Evolutionary conservation across 441 rosid genomes (phyloP).

Genomic region (Francoa sonchifolia): DNA sequence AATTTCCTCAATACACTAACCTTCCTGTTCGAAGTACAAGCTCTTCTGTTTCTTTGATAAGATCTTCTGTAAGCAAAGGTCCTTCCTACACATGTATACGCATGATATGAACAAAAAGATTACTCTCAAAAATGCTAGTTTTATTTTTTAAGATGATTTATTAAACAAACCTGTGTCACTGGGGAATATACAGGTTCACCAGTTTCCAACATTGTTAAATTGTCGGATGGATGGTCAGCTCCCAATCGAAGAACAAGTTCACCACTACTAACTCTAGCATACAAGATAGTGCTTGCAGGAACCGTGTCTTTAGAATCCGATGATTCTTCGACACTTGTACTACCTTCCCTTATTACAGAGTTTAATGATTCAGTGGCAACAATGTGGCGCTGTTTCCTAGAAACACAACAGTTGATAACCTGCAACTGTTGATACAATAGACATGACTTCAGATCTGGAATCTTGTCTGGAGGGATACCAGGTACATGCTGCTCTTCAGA

Average conservation of each 20-base stretch:
- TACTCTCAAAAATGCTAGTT: slow-evolving; percentile 6
- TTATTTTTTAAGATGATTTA: slow-evolving; percentile 11
- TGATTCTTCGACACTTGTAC: slow-evolving; percentile 30
- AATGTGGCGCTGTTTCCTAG: slow-evolving; percentile 52
- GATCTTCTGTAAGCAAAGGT: slow-evolving; percentile 89
- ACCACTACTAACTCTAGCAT: slow-evolving; percentile 50
- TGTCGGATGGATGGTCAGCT: slow-evolving; percentile 33
- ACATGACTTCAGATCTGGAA: slow-evolving; percentile 77
- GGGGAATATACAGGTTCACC: slow-evolving; percentile 86
- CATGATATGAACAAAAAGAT: slow-evolving; percentile 14
- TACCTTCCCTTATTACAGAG: slow-evolving; percentile 42
- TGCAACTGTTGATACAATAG: slow-evolving; percentile 77
- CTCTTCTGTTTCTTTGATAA: slow-evolving; percentile 91
- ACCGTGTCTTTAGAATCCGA: slow-evolving; percentile 14
- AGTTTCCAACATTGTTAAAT: slow-evolving; percentile 77
- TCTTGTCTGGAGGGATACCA: slow-evolving; percentile 57
- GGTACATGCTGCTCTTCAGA: slow-evolving; percentile 60
- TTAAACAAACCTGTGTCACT: slow-evolving; percentile 56
- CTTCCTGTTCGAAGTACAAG: slow-evolving; percentile 93
- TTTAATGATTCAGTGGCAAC: slow-evolving; percentile 61
- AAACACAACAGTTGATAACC: slow-evolving; percentile 83
- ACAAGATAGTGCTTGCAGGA: slow-evolving; percentile 29
- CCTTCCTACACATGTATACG: slow-evolving; percentile 47
- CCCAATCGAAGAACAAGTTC: slow-evolving; percentile 78
- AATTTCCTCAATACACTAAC: slow-evolving; percentile 23